phyloP scores from a whole-genome alignment of 2,329 filamentous ascomycete genomes.

The Penicillium verrucosum region DNA sequence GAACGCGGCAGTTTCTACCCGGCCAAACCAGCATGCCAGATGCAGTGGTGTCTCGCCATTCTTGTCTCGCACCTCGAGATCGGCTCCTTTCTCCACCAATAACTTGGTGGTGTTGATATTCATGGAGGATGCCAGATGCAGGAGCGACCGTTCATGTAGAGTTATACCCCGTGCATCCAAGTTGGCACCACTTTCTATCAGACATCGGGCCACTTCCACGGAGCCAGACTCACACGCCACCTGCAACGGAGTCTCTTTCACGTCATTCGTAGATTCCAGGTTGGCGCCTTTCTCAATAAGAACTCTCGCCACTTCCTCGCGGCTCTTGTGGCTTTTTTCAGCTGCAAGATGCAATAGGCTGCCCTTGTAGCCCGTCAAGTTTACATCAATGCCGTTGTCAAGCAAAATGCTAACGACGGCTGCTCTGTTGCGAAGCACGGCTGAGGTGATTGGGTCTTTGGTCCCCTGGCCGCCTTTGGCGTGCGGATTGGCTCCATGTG shows the following conservation, averaged over 20 bases:
- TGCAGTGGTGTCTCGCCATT: slow-evolving; percentile 6
- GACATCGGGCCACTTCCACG: neutral
- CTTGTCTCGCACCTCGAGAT: slow-evolving; percentile 1
- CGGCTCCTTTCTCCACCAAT: slow-evolving; percentile 5
- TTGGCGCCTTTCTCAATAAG: slow-evolving; percentile 3
- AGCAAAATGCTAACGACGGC: neutral
- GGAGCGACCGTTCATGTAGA: neutral
- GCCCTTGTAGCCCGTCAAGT: neutral
- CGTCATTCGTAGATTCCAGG: neutral
- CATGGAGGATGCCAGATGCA: slow-evolving; percentile 4
- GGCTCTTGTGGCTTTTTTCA: neutral
- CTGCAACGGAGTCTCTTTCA: neutral
- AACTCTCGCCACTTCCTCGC: neutral
- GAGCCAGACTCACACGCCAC: neutral
- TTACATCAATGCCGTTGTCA: neutral
- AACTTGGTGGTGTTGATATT: neutral
- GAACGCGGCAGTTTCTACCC: neutral
- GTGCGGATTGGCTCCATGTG: neutral
- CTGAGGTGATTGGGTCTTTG: neutral
- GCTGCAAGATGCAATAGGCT: neutral
- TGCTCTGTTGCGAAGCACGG: neutral
- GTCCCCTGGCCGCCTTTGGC: neutral
- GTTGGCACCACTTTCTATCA: slow-evolving; percentile 2
- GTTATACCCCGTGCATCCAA: neutral
- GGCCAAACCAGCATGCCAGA: slow-evolving; percentile 5